A percentile compares a stretch with the other conserved stretches of the same genome.
phyloP scores from a whole-genome alignment of 805 yeast species.

The Blastobotrys parvus region DNA sequence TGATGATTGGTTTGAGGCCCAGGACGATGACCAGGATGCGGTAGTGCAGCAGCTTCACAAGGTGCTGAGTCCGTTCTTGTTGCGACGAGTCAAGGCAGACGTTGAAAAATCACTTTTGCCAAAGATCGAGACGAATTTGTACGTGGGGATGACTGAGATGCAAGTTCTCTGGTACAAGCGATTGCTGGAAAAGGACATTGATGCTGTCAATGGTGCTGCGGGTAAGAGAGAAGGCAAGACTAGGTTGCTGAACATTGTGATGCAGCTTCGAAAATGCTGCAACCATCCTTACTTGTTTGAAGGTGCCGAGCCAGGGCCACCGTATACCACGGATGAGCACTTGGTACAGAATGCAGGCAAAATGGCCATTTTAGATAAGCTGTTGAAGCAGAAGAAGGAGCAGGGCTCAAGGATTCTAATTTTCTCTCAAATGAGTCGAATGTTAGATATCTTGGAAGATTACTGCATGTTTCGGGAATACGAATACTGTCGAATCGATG shows the following conservation, averaged over 20 bases:
- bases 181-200: conserved; percentile 82
- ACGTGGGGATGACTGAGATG: conserved; percentile 96
- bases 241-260: conserved; percentile 80
- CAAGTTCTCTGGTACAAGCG: conserved; percentile 86
- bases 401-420: conserved; percentile 87
- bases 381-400: conserved; percentile 58
- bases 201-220: conserved; percentile 88
- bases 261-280: conserved; percentile 95
- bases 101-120: conserved; percentile 89
- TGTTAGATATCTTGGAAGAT: conserved; percentile 85
- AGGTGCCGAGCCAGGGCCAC: conserved; percentile 99
- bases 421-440: conserved; percentile 88
- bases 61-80: conserved; percentile 74
- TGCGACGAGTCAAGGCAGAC: conserved; percentile 86
- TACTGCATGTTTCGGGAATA: conserved; percentile 79
- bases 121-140: conserved; percentile 79
- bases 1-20: conserved; percentile 78
- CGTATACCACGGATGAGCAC: conserved; percentile 92
- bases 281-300: conserved; percentile 95
- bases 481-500: conserved; percentile 88
- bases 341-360: conserved; percentile 80
- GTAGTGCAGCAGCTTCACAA: conserved; percentile 87
- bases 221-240: conserved; percentile 85
- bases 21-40: conserved; percentile 51
- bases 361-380: conserved; percentile 81